phyloP scores from a whole-genome alignment of 306 rosid genomes.

The Pachyrhizus erosus region DNA sequence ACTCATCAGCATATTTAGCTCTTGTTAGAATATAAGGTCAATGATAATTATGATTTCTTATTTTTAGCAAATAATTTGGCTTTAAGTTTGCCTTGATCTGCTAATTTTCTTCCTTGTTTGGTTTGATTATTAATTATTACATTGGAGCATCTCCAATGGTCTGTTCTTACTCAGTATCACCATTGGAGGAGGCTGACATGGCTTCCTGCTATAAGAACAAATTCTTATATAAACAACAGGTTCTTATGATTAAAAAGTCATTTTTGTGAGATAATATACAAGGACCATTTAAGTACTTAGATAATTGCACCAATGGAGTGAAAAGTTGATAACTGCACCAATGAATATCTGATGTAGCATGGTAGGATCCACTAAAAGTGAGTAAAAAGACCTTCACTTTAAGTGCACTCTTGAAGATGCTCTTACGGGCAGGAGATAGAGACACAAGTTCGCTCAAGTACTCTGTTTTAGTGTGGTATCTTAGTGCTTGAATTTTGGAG shows the following conservation, averaged over 20 bases:
- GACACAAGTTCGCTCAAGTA: too few relatives aligned
- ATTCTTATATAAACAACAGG: background rate
- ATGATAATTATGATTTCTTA: background rate
- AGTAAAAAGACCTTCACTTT: too few relatives aligned
- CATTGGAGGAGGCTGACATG: background rate
- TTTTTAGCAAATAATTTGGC: conserved; percentile 10
- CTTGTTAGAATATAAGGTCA: background rate
- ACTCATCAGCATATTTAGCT: conserved; percentile 14
- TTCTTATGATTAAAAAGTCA: background rate
- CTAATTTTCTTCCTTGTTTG: background rate
- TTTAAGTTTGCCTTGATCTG: conserved; percentile 15
- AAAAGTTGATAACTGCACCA: background rate
- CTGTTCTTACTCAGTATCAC: background rate
- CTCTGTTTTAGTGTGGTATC: too few relatives aligned
- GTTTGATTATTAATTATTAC: background rate
- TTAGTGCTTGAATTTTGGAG: too few relatives aligned
- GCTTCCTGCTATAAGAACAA: background rate
- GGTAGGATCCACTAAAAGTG: background rate
- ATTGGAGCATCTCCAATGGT: background rate
- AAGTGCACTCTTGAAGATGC: too few relatives aligned
- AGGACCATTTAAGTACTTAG: background rate
- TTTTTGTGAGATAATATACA: background rate
- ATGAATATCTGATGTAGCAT: background rate
- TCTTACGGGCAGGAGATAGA: too few relatives aligned
- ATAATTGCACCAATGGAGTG: background rate